Evolutionary conservation across 106 monocot genomes (phyloP).

Genomic region (Allium fistulosum): DNA sequence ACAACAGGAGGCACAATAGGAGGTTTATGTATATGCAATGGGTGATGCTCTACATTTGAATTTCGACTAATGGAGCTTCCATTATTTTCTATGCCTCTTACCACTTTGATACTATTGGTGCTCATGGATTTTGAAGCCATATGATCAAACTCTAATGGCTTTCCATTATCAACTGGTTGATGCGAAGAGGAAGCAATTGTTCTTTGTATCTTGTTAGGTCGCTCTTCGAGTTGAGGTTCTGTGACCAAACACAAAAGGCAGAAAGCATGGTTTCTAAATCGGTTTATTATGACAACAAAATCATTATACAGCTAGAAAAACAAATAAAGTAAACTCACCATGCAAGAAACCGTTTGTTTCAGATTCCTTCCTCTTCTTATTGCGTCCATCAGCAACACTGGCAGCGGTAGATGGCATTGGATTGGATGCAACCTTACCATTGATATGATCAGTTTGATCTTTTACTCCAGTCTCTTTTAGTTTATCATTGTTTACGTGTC

Average conservation of each 20-base stretch:
- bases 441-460: constrained; percentile 17
- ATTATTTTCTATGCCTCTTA: constrained; percentile 16
- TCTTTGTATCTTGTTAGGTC: constrained; percentile 49
- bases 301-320: no score
- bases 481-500: constrained; percentile 26
- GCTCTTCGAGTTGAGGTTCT: constrained; percentile 37
- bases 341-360: constrained; percentile 49
- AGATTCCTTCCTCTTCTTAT: constrained; percentile 42
- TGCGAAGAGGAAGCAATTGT: constrained; percentile 19
- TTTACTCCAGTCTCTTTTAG: constrained; percentile 15
- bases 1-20: constrained; percentile 3
- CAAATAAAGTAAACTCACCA: constrained; percentile 34
- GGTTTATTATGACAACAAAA: no score
- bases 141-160: constrained; percentile 11
- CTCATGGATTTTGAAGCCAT: constrained; percentile 13
- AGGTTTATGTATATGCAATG: background rate
- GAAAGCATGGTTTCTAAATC: no score
- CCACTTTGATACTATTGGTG: constrained; percentile 15
- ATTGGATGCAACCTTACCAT: constrained; percentile 21
- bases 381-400: constrained; percentile 20
- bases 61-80: constrained; percentile 16
- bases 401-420: constrained; percentile 7
- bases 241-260: constrained; percentile 36
- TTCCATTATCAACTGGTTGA: constrained; percentile 41
- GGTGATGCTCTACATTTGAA: constrained; percentile 18